Conservation (phyloP, 495 filamentous ascomycete genomes). For the Corynascus novoguineensis region DNA sequence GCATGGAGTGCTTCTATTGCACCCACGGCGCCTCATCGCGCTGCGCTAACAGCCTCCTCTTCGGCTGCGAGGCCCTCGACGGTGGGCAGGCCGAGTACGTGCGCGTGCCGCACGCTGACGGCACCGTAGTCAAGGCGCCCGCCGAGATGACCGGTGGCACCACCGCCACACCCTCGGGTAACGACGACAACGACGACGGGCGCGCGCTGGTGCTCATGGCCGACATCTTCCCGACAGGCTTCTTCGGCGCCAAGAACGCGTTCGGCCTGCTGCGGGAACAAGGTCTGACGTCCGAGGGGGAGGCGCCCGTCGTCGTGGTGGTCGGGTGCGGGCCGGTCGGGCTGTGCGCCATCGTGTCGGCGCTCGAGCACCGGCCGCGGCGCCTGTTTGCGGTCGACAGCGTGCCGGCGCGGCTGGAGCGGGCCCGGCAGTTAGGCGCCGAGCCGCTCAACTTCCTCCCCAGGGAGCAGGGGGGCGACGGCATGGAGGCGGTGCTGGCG, state of each 20-base stretch:
- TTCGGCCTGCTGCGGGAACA: constrained; percentile 59
- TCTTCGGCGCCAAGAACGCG: constrained; percentile 79
- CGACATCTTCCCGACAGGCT: constrained; percentile 83
- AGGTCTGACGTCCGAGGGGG: constrained; percentile 50
- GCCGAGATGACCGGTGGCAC: constrained; percentile 57
- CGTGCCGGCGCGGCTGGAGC: constrained; percentile 67
- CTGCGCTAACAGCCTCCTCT: constrained; percentile 68
- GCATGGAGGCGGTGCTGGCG: constrained; percentile 61
- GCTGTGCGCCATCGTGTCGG: constrained; percentile 80
- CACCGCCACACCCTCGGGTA: too few relatives aligned
- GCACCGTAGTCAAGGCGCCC: constrained; percentile 73
- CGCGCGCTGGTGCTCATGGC: constrained; percentile 83
- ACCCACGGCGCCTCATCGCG: constrained; percentile 73
- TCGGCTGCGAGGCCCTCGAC: constrained; percentile 68
- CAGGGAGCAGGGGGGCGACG: constrained; percentile 28
- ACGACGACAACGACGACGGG: too few relatives aligned
- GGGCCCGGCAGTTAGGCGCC: constrained; percentile 73
- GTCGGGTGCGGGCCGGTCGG: constrained; percentile 90
- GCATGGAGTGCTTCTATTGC: constrained; percentile 89
- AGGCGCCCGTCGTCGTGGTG: constrained; percentile 71
- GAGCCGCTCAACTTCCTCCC: constrained; percentile 83
- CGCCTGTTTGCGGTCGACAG: constrained; percentile 83
- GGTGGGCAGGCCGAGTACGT: constrained; percentile 91
- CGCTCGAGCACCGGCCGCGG: constrained; percentile 72
- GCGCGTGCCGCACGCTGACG: constrained; percentile 78